A percentile compares a stretch with the other conserved stretches of the same genome.
These are phyloP conservation scores for Calonectria fujianensis DNA, from an alignment of 2,329 filamentous ascomycete genomes.

Conservation along the genomic window DNA sequence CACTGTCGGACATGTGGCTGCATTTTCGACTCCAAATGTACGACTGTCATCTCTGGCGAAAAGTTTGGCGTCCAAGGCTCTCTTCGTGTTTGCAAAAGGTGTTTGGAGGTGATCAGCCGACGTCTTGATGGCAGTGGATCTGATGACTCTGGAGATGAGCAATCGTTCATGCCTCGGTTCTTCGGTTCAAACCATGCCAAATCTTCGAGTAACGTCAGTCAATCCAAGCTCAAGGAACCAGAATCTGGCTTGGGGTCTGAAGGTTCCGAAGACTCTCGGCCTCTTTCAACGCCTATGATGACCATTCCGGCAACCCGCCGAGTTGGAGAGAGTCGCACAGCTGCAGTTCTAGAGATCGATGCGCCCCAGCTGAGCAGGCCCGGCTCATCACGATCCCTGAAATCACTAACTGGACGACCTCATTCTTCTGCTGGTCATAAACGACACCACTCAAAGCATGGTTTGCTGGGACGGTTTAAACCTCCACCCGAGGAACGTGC, in stretches of 20 bases:
- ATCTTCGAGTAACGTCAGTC: slow-evolving; percentile 56
- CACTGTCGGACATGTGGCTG: slow-evolving; percentile 98
- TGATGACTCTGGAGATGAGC: slow-evolving; percentile 89
- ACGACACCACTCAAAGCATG: slow-evolving; percentile 91
- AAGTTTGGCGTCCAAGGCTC: slow-evolving; percentile 91
- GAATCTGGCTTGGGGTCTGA: slow-evolving; percentile 64
- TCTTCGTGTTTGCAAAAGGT: slow-evolving; percentile 93
- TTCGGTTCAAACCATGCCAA: slow-evolving; percentile 74
- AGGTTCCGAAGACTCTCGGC: slow-evolving; percentile 69
- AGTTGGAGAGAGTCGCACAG: slow-evolving; percentile 85
- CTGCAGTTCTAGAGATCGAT: slow-evolving; percentile 93
- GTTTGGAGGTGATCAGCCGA: slow-evolving; percentile 91
- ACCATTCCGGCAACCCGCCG: slow-evolving; percentile 79
- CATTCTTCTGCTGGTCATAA: slow-evolving; percentile 86
- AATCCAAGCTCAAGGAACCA: slow-evolving; percentile 62
- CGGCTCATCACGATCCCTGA: slow-evolving; percentile 93
- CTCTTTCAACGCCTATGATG: slow-evolving; percentile 82
- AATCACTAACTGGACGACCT: slow-evolving; percentile 82
- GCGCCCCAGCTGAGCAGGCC: slow-evolving; percentile 89
- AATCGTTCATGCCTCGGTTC: slow-evolving; percentile 79
- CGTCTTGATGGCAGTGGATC: slow-evolving; percentile 91
- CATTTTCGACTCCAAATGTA: slow-evolving; percentile 98
- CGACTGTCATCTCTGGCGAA: slow-evolving; percentile 89
- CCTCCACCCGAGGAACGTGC: slow-evolving; percentile 84
- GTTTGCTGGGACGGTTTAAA: slow-evolving; percentile 86